A percentile compares a stretch with the other conserved stretches of the same genome.
Evolutionary conservation across 805 yeast species (phyloP).

Genomic region (Wickerhamomyces rabaulensis): DNA sequence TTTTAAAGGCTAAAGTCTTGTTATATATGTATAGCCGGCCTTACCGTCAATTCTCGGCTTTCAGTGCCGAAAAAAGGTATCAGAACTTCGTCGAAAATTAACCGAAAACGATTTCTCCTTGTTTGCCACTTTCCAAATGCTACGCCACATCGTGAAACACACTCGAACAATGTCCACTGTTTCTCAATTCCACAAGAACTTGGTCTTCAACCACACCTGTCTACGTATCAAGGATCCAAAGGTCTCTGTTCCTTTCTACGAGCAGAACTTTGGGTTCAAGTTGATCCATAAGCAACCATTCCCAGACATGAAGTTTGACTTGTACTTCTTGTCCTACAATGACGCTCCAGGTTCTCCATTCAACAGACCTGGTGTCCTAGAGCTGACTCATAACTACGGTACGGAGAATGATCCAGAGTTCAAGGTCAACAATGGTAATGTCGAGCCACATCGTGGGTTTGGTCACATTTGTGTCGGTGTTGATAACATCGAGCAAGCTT

Average conservation of each 20-base stretch:
- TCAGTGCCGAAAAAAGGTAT: too few relatives aligned
- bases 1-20: too few relatives aligned
- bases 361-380: constrained; percentile 58
- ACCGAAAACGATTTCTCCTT: too few relatives aligned
- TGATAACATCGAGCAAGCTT: constrained; percentile 63
- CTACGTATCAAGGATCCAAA: constrained; percentile 80
- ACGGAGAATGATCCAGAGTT: constrained; percentile 53
- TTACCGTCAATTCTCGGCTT: too few relatives aligned
- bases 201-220: constrained; percentile 60
- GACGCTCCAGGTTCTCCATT: constrained; percentile 16
- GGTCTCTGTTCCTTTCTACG: constrained; percentile 67
- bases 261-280: constrained; percentile 68
- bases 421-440: constrained; percentile 74
- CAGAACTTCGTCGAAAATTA: too few relatives aligned
- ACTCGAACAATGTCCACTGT: neutral
- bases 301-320: constrained; percentile 52
- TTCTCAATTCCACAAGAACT: neutral
- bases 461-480: constrained; percentile 93
- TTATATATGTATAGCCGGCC: too few relatives aligned
- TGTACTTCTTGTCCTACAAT: constrained; percentile 58
- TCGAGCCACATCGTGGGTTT: constrained; percentile 80
- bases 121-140: neutral
- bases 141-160: too few relatives aligned
- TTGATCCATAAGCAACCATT: constrained; percentile 46
- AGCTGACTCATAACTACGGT: constrained; percentile 78